Evolutionary conservation across 2,329 filamentous ascomycete species (phyloP), one percentile per base, ranked within the genome.

Genomic region (Xylariaceae sp.): DNA sequence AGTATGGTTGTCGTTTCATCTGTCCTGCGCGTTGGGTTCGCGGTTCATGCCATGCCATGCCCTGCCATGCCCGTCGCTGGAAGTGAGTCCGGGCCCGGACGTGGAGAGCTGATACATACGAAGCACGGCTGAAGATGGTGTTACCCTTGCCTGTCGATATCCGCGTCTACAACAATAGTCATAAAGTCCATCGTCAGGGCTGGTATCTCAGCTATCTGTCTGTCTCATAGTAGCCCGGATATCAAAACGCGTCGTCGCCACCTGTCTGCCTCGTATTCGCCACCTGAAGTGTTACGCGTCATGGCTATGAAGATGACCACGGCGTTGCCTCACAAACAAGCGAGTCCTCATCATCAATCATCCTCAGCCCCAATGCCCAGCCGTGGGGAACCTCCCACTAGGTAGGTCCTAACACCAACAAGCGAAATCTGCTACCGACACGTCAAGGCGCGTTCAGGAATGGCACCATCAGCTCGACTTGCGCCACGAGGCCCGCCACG

Each of bases 381-480:
- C 23, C 23, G 23, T 30, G 23, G 23, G 3, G 4, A 30, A 30
- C 23, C 23, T 30, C 23, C 23, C 23, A 30, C 23, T 30, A 30
- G 5, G 17, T 18, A 18, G 17, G 17, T 18, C 17, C 17, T 30
- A 30, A 30, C 23, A 30, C 23, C 23, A 30, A 30, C 23, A 30
- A 30, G 23, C 23, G 23, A 30, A 30, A 30, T 30, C 23, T 30
- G 4, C 23, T 30, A 5, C 23, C 23, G 23, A 30, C 23, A 30
- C 23, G 23, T 30, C 23, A 30, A 30, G 23, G 23, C 23, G 23
- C 23, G 23, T 30, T 30, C 23, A 30, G 23, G 56, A 80, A 83
- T 70, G 97, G 86, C 64, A 91, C 82, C 80, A 95, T 92, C 61
- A 97, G 80, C 77, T 99, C 97, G 8, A 73, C 83, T 80, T 56